A percentile compares a stretch with the other conserved stretches of the same genome.
These are phyloP conservation scores for Cunninghamia lanceolata DNA, from an alignment of 75 land plant species.

Conservation along the genomic window DNA sequence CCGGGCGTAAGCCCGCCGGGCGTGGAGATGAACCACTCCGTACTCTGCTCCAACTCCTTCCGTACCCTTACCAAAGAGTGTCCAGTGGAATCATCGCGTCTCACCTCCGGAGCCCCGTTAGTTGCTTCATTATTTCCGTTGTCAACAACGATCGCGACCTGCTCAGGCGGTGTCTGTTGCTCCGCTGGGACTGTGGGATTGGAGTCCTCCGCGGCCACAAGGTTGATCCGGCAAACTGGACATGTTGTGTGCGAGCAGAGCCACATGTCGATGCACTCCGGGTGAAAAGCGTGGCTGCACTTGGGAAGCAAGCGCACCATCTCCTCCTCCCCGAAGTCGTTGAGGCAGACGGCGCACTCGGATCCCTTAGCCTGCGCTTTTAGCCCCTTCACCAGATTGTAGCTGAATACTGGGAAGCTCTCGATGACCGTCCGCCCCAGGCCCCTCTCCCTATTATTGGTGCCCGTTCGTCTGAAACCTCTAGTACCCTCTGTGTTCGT, in stretches of 20 bases:
- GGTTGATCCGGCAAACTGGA: constrained; percentile 29
- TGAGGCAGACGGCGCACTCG: constrained; percentile 39
- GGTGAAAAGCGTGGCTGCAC: no score
- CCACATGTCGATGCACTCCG: no score
- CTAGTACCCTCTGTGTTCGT: not conserved
- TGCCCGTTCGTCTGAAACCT: constrained; percentile 6
- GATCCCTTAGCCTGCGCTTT: constrained; percentile 4
- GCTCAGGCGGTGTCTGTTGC: not conserved
- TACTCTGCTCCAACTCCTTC: not conserved
- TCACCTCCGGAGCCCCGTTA: no score
- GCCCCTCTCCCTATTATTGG: not conserved
- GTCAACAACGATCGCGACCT: not conserved
- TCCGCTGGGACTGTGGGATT: not conserved
- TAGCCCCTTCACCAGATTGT: not conserved
- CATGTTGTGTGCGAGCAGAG: constrained; percentile 24
- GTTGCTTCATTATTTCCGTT: no score
- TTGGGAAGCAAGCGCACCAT: not conserved
- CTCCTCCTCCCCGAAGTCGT: constrained; percentile 26
- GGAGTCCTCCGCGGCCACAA: not conserved
- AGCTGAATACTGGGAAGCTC: constrained; percentile 7
- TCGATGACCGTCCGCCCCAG: constrained; percentile 4
- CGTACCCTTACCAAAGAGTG: constrained; percentile 4
- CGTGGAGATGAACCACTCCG: constrained; percentile 6
- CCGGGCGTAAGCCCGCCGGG: not conserved
- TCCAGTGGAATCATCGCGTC: not conserved